Percentiles rank a stretch among this genome's conserved stretches.
phyloP scores from a whole-genome alignment of 306 rosid species.

The Glycine latifolia region DNA sequence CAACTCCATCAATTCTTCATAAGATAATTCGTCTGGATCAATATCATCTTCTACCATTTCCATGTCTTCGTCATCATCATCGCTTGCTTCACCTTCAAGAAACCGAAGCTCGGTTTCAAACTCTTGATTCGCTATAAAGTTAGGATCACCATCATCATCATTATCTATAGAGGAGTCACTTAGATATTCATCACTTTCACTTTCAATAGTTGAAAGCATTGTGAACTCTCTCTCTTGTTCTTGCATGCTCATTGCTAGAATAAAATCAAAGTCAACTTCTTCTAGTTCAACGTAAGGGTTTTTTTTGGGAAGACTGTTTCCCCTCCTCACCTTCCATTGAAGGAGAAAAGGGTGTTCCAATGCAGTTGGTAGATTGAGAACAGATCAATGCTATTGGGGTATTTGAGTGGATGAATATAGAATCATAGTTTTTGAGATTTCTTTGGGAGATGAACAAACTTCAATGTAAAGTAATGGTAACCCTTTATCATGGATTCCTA shows the following conservation, averaged over 20 bases:
- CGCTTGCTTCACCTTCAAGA: conserved; percentile 56
- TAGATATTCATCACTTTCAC: conserved; percentile 51
- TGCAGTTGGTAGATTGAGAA: conserved; percentile 38
- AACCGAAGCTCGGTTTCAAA: conserved; percentile 52
- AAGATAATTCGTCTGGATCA: conserved; percentile 75
- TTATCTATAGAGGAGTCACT: conserved; percentile 43
- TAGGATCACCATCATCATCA: conserved; percentile 44
- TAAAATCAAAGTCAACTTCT: conserved; percentile 64
- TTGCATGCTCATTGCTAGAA: conserved; percentile 65
- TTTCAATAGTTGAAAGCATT: conserved; percentile 61
- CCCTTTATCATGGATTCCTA: conserved; percentile 49
- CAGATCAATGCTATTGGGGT: conserved; percentile 34
- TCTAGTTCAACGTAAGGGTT: conserved; percentile 62
- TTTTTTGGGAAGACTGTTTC: conserved; percentile 61
- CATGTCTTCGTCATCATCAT: conserved; percentile 46
- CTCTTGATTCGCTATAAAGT: conserved; percentile 49
- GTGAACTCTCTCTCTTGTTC: conserved; percentile 63
- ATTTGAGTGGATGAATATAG: conserved; percentile 46
- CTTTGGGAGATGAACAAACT: conserved; percentile 57
- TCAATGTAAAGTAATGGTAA: conserved; percentile 67
- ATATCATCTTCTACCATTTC: conserved; percentile 64
- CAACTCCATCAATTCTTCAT: conserved; percentile 81
- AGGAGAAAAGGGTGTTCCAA: conserved; percentile 16
- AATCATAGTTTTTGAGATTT: conserved; percentile 39
- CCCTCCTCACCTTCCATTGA: conserved; percentile 62